phyloP scores from a whole-genome alignment of 1,284 basidiomycete genomes.

The Sanghuangporus sanghuang region DNA sequence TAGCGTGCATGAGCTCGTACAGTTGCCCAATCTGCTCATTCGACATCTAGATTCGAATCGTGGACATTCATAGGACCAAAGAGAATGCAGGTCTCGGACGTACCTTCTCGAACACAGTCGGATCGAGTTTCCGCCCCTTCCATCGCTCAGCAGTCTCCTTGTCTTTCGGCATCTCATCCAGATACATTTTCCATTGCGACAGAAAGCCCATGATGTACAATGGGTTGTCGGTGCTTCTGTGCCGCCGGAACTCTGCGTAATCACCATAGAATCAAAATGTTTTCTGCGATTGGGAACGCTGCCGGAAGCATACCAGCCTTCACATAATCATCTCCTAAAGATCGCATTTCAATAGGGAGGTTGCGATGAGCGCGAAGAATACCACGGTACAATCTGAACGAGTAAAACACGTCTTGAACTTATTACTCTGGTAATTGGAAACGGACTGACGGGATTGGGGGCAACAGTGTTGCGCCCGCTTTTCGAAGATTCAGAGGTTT shows the following conservation, averaged over 20 bases:
- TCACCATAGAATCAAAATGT: neutral
- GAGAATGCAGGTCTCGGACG: slow-evolving; percentile 16
- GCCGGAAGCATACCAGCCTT: slow-evolving; percentile 58
- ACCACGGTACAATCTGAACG: slow-evolving; percentile 68
- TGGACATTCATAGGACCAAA: neutral
- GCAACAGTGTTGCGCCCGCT: slow-evolving; percentile 68
- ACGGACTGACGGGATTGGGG: slow-evolving; percentile 70
- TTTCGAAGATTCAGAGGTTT: slow-evolving; percentile 60
- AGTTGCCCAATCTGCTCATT: slow-evolving; percentile 87
- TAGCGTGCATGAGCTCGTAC: slow-evolving; percentile 88
- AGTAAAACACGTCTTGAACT: neutral
- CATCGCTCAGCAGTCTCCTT: slow-evolving; percentile 40
- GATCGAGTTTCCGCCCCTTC: slow-evolving; percentile 68
- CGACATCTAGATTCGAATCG: slow-evolving; percentile 58
- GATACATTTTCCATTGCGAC: slow-evolving; percentile 88
- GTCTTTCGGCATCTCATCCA: slow-evolving; percentile 62
- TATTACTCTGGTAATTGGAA: neutral
- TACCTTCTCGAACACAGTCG: slow-evolving; percentile 78
- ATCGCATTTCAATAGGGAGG: slow-evolving; percentile 78
- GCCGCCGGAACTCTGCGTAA: slow-evolving; percentile 73
- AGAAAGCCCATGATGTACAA: slow-evolving; percentile 89
- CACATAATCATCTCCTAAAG: slow-evolving; percentile 83
- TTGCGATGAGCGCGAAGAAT: slow-evolving; percentile 75
- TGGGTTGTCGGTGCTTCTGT: slow-evolving; percentile 76
- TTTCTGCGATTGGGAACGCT: neutral